phyloP scores from a whole-genome alignment of 192 early-diverging fungal species.

The Podila clonocystis region DNA sequence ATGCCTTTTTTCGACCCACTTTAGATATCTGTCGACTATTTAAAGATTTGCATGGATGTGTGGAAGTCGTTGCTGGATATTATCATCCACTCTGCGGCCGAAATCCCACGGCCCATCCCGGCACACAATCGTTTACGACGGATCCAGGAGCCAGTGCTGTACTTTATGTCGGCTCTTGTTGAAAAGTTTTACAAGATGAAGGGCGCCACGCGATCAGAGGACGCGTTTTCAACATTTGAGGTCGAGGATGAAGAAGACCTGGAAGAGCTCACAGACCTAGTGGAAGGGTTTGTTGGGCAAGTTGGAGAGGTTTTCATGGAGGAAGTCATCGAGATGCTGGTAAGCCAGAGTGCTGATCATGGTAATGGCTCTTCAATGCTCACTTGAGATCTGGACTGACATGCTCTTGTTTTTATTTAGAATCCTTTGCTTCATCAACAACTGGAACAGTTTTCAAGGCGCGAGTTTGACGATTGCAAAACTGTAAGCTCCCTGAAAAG shows the following conservation, averaged over 20 bases:
- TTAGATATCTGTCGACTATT: slow-evolving; percentile 44
- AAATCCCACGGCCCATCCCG: slow-evolving; percentile 32
- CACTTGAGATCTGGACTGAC: neutral
- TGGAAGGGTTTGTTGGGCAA: slow-evolving; percentile 43
- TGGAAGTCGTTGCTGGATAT: slow-evolving; percentile 39
- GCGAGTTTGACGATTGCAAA: slow-evolving; percentile 36
- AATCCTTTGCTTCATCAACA: slow-evolving; percentile 42
- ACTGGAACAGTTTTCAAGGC: slow-evolving; percentile 22
- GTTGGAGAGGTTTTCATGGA: slow-evolving; percentile 44
- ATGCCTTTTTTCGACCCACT: neutral
- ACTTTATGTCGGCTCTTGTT: slow-evolving; percentile 42
- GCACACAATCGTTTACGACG: slow-evolving; percentile 26
- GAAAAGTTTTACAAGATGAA: slow-evolving; percentile 52
- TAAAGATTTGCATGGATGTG: slow-evolving; percentile 41
- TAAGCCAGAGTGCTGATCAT: slow-evolving; percentile 1
- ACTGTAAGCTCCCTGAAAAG: slow-evolving; percentile 20
- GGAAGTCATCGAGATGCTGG: slow-evolving; percentile 48
- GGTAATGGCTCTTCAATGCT: neutral
- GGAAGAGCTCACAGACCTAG: slow-evolving; percentile 35
- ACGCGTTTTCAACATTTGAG: slow-evolving; percentile 46
- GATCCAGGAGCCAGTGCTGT: slow-evolving; percentile 28
- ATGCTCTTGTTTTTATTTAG: slow-evolving; percentile 6
- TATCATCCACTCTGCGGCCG: slow-evolving; percentile 18
- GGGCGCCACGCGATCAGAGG: slow-evolving; percentile 38
- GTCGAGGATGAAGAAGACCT: slow-evolving; percentile 48